A percentile compares a stretch with the other conserved stretches of the same genome.
Evolutionary conservation across 73 alveolate genomes (phyloP).

Genomic region (Paraurostyla sp.): DNA sequence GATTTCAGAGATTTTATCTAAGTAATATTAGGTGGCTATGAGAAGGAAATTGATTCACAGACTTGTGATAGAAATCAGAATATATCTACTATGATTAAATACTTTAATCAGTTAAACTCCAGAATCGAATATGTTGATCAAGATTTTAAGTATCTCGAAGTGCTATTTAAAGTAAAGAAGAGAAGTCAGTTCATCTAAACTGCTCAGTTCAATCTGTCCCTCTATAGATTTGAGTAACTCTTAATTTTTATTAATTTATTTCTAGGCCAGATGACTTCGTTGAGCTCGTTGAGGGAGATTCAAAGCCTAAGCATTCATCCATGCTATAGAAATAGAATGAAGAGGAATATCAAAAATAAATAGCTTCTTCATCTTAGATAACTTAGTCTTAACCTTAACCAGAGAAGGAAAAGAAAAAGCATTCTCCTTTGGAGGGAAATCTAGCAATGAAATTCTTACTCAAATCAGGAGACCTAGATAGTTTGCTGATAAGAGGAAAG

Average conservation of each 20-base stretch:
- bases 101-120: neutral
- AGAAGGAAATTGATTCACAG: slow-evolving; percentile 31
- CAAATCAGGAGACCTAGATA: slow-evolving; percentile 3
- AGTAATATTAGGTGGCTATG: slow-evolving; percentile 43
- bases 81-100: neutral
- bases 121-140: slow-evolving; percentile 11
- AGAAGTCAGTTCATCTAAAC: slow-evolving; percentile 34
- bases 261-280: slow-evolving; percentile 52
- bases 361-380: no score
- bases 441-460: slow-evolving; percentile 50
- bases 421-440: slow-evolving; percentile 42
- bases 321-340: slow-evolving; percentile 16
- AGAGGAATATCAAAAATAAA: neutral
- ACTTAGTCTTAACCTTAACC: no score
- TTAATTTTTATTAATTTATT: neutral
- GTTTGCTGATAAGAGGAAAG: neutral
- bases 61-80: slow-evolving; percentile 32
- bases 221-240: slow-evolving; percentile 40
- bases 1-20: slow-evolving; percentile 20
- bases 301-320: neutral
- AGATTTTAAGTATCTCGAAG: slow-evolving; percentile 35
- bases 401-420: slow-evolving; percentile 7
- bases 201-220: slow-evolving; percentile 11
- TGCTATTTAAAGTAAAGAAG: slow-evolving; percentile 22
- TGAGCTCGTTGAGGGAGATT: neutral